These are phyloP conservation scores for Mycena citricolor DNA, from an alignment of 1,284 basidiomycete species.

Conservation along the genomic window DNA sequence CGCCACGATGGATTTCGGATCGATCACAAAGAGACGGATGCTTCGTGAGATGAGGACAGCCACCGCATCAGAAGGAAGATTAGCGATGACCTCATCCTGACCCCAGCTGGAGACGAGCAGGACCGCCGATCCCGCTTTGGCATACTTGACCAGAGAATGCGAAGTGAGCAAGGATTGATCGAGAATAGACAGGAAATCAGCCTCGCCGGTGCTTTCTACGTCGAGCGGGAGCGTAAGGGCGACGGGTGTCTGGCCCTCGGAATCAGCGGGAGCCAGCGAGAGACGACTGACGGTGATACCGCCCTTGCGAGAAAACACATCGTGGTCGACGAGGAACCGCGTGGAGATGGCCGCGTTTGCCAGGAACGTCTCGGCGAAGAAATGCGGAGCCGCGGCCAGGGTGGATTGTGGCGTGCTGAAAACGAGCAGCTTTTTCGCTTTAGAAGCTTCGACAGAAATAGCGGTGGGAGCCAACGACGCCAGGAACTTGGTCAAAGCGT, in stretches of 20 bases:
- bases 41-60: conserved; percentile 45
- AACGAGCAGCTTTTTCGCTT: conserved; percentile 58
- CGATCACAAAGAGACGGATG: conserved; percentile 59
- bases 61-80: conserved; percentile 45
- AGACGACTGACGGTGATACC: conserved; percentile 64
- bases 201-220: conserved; percentile 42
- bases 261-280: conserved; percentile 51
- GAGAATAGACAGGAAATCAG: conserved; percentile 71
- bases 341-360: conserved; percentile 48
- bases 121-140: conserved; percentile 55
- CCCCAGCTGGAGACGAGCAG: conserved; percentile 67
- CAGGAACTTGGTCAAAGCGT: conserved; percentile 49
- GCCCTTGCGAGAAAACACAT: conserved; percentile 68
- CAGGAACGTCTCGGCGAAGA: conserved; percentile 61
- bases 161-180: conserved; percentile 68
- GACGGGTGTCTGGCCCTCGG: conserved; percentile 44
- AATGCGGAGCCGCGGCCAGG: conserved; percentile 50
- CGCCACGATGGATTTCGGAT: conserved; percentile 47
- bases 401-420: conserved; percentile 59
- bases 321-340: conserved; percentile 63
- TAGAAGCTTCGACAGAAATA: conserved; percentile 28
- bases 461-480: conserved; percentile 31
- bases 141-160: conserved; percentile 60
- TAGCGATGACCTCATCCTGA: conserved; percentile 55
- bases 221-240: conserved; percentile 52